Base-by-base conservation (phyloP, 2,329 filamentous ascomycete genomes). In the Metarhizium sp. region DNA sequence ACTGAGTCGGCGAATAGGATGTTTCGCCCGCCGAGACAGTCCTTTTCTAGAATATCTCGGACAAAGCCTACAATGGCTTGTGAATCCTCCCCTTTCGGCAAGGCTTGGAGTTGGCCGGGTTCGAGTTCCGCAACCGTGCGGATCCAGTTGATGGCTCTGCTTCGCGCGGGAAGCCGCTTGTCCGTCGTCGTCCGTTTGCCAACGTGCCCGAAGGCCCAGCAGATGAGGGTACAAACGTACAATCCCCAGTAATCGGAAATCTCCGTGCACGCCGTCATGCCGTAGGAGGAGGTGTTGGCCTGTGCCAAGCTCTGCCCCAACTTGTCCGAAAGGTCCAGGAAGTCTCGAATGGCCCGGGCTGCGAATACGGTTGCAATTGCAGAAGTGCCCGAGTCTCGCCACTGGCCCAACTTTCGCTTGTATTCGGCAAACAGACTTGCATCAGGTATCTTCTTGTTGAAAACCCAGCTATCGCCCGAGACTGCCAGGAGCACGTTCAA, bases 381-480 rank as follows among this genome's bases (percentile, higher is more conserved):
- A 1, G 78, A 78, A 32, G 68, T 71, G 34, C 69, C 69, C 5
- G 76, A 76, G 16, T 71, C 67, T 11, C 68, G 64, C 78, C 79
- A 81, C 38, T 64, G 61, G 32, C 70, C 69, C 3, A 84, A 70
- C 18, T 72, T 72, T 53, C 66, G 68, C 63, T 78, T 73, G 58
- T 79, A 75, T 58, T 76, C 72, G 48, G 68, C 61, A 59, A 78
- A 84, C 11, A 69, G 64, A 30, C 70, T 69, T 2, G 67, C 64
- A 4, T 72, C 67, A 2, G 73, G 65, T 5, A 83, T 67, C 61
- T 84, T 84, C 54, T 75, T 73, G 52, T 75, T 75, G 61, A 83
- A 82, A 20, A 80, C 70, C 79, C 79, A 84, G 53, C 75, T 80
- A 58, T 83, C 76, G 50, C 81, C 80, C 32, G 78, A 78, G 7